These are phyloP conservation scores for Crassisporium funariophilum DNA, from an alignment of 768 basidiomycete species.

Conservation along the genomic window DNA sequence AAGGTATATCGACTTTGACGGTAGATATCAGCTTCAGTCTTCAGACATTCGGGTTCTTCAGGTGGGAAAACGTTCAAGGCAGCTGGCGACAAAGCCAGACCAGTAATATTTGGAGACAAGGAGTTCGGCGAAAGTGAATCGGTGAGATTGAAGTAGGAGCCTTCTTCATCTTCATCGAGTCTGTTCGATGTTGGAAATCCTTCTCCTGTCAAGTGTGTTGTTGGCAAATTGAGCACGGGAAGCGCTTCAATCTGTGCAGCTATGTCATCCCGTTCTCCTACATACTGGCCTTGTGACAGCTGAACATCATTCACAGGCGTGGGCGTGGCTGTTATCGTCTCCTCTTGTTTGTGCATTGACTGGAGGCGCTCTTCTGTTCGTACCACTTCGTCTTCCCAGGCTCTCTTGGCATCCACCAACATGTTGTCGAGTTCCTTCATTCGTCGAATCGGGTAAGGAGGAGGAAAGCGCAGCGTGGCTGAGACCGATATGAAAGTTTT, in stretches of 20 bases:
- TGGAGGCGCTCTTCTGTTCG: constrained; percentile 69
- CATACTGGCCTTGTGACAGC: constrained; percentile 1
- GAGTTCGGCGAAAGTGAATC: constrained; percentile 13
- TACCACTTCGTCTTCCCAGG: constrained; percentile 88
- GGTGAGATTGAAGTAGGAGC: constrained; percentile 35
- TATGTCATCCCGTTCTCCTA: constrained; percentile 48
- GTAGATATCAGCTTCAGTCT: constrained; percentile 68
- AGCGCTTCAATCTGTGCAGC: constrained; percentile 69
- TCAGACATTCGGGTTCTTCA: constrained; percentile 48
- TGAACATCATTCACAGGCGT: constrained; percentile 16
- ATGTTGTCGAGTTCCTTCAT: constrained; percentile 90
- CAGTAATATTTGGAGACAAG: constrained; percentile 13
- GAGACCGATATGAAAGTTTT: constrained; percentile 93
- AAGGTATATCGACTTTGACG: constrained; percentile 72
- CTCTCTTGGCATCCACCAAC: constrained; percentile 66
- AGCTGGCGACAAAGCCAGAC: constrained; percentile 4
- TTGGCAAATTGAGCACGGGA: constrained; percentile 34
- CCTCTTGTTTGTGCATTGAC: constrained; percentile 43
- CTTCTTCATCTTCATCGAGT: constrained; percentile 25
- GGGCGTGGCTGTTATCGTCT: constrained; percentile 37
- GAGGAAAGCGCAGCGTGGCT: constrained; percentile 87
- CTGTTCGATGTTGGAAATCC: constrained; percentile 29
- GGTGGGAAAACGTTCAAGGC: constrained; percentile 18
- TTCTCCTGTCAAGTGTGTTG: constrained; percentile 47
- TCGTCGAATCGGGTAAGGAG: constrained; percentile 82